Evolutionary conservation across 257 asterid genomes (phyloP), one percentile per base, ranked within the genome.

Genomic region (Rhazya stricta): DNA sequence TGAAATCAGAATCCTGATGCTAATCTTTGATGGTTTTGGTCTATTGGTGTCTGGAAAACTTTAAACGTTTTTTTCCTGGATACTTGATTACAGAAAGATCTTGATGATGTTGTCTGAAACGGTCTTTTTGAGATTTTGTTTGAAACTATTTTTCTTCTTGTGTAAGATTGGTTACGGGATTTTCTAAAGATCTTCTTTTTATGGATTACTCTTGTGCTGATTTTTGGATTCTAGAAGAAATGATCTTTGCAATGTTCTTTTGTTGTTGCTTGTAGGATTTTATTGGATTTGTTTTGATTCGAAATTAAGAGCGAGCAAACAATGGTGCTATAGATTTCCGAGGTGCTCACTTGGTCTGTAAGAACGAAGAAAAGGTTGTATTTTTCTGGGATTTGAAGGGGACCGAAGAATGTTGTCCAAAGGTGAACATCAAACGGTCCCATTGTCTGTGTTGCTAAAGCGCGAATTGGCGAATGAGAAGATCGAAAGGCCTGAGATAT

Each of bases 401-500:
- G 84, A 71, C 77, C 18, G 53, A 81, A 86, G 81, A 79, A 94
- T 94, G 97, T 85, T 88, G 89, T 74, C 97, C 11, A 94, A 88
- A 85, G 91, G 89, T 80, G 97, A 92, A 78, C 96, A 90, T 84
- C 96, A 90, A 39, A 88, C 95, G 73, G 88, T 92, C 85, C 97
- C 98, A 72, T 87, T 94, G 74, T 94, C 98, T 56, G 92, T 92
- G 78, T 82, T 94, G 93, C 79, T 94, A 72, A 94, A 94, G 87
- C 88, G 97, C 65, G 98, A 94, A 81, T 80, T 89, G 85, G 98
- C 95, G 18, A 90, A 83, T 81, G 98, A 94, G 93, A 94, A 94
- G 96, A 84, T 89, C 60, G 98, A 91, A 74, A 88, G 79, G 84
- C 98, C 98, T 2, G 97, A 91, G 79, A 81, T 90, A 75, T 75